Percentiles rank a stretch among this genome's conserved stretches.
phyloP scores from a whole-genome alignment of 2,329 filamentous ascomycete species.

The Lasiodiplodia gonubiensis region DNA sequence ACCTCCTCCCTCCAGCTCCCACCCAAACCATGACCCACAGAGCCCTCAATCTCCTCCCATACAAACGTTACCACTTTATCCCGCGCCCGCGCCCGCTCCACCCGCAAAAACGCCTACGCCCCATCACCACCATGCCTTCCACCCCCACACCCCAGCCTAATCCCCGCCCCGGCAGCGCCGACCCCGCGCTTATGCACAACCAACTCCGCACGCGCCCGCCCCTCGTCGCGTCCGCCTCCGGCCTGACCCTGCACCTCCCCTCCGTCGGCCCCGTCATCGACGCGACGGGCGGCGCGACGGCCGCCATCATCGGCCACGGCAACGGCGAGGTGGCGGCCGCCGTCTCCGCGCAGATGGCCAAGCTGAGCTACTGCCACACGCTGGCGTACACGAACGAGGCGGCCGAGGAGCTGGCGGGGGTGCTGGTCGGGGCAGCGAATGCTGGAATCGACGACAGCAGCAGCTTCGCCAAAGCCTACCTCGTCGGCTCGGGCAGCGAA shows the following conservation, averaged over 20 bases:
- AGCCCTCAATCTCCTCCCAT: no score
- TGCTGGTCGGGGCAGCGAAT: slow-evolving; percentile 57
- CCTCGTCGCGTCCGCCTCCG: no score
- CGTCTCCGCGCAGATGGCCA: slow-evolving; percentile 63
- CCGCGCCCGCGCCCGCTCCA: no score
- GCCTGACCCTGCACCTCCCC: slow-evolving; percentile 50
- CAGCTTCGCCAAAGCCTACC: slow-evolving; percentile 52
- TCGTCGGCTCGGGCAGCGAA: slow-evolving; percentile 68
- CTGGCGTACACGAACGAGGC: slow-evolving; percentile 62
- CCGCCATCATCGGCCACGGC: slow-evolving; percentile 73
- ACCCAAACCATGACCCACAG: no score
- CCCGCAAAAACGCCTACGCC: no score
- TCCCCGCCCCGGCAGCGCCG: no score
- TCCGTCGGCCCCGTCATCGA: slow-evolving; percentile 70
- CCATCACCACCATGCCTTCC: no score
- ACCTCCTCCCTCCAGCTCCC: no score
- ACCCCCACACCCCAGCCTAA: no score
- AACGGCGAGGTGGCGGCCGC: slow-evolving; percentile 65
- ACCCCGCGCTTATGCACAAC: no score
- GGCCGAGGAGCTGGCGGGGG: slow-evolving; percentile 59
- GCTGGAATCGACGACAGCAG: slow-evolving; percentile 52
- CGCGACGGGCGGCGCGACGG: slow-evolving; percentile 74
- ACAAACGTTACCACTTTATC: no score
- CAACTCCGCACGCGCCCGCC: no score
- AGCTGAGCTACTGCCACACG: slow-evolving; percentile 65